A percentile compares a stretch with the other conserved stretches of the same genome.
phyloP scores from a whole-genome alignment of 2,329 filamentous ascomycete genomes.

The Cadophora sp. region DNA sequence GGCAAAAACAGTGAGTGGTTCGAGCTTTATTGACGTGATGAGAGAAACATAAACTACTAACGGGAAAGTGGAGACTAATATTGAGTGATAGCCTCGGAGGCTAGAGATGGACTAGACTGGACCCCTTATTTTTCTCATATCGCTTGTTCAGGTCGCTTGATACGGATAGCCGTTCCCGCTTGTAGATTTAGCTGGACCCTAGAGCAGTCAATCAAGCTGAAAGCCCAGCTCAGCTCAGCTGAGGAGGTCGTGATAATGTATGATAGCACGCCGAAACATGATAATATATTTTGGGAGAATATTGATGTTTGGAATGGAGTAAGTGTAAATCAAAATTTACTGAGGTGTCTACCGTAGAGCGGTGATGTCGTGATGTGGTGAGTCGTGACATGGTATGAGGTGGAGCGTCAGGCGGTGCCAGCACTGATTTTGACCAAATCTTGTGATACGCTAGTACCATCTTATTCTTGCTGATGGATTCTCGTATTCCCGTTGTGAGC shows the following conservation, averaged over 20 bases:
- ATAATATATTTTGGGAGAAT: conserved; percentile 2
- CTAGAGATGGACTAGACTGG: not conserved
- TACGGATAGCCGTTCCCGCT: not conserved
- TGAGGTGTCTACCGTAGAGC: too few species aligned
- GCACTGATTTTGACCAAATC: too few species aligned
- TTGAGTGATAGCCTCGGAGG: not conserved
- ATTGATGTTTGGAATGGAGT: not conserved
- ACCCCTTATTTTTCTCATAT: not conserved
- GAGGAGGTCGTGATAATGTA: conserved; percentile 8
- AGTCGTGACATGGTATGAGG: not conserved
- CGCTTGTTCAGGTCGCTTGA: not conserved
- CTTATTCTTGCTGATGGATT: not conserved
- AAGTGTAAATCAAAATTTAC: too few species aligned
- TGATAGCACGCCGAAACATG: conserved; percentile 6
- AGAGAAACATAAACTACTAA: not conserved
- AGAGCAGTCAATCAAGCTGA: conserved; percentile 1
- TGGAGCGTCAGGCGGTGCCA: not conserved
- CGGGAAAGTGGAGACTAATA: not conserved
- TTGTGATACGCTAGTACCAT: not conserved
- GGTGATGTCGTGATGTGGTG: not conserved
- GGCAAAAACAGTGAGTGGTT: not conserved
- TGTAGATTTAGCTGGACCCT: too few species aligned
- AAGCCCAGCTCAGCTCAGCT: not conserved
- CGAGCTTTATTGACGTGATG: not conserved
- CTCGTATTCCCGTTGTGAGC: not conserved